Percentiles rank a stretch among this genome's conserved stretches.
phyloP scores from a whole-genome alignment of 2,329 filamentous ascomycete species.

The Pseudonectria buxi region DNA sequence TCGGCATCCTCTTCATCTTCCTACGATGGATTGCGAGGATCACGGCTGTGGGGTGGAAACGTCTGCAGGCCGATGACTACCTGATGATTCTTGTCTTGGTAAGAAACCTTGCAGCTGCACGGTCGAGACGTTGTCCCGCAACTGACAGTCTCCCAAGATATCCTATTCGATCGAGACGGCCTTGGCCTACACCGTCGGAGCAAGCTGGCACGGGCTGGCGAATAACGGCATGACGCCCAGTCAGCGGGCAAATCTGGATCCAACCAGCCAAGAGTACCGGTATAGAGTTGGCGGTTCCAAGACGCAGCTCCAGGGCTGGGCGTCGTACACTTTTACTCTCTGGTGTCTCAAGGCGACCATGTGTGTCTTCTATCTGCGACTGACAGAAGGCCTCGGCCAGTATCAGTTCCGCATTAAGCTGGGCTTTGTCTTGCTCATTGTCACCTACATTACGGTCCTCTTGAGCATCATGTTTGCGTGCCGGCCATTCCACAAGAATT shows the following conservation, averaged over 20 bases:
- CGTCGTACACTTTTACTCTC: constrained; percentile 41
- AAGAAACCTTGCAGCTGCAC: constrained; percentile 28
- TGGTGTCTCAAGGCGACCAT: constrained; percentile 48
- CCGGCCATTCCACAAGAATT: constrained; percentile 43
- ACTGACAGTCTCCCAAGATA: constrained; percentile 26
- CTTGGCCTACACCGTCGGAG: constrained; percentile 40
- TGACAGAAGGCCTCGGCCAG: constrained; percentile 28
- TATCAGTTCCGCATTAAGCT: constrained; percentile 30
- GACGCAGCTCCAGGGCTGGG: constrained; percentile 46
- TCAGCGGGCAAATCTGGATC: constrained; percentile 35
- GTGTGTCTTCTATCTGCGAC: constrained; percentile 44
- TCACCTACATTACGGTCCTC: constrained; percentile 40
- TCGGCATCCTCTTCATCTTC: constrained; percentile 28
- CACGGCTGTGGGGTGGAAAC: constrained; percentile 24
- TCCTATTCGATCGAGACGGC: constrained; percentile 43
- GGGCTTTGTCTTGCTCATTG: constrained; percentile 39
- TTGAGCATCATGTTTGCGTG: constrained; percentile 45
- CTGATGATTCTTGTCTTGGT: constrained; percentile 30
- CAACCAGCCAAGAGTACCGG: constrained; percentile 35
- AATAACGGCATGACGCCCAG: constrained; percentile 48
- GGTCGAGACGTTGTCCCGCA: constrained; percentile 38
- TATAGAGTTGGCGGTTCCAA: constrained; percentile 39
- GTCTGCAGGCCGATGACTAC: constrained; percentile 29
- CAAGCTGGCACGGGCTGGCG: constrained; percentile 39
- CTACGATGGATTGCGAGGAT: constrained; percentile 31